Percentiles rank a stretch among this genome's conserved stretches.
Conservation (phyloP, 2,329 filamentous ascomycete species). For the Stagonosporopsis chrysanthemi region DNA sequence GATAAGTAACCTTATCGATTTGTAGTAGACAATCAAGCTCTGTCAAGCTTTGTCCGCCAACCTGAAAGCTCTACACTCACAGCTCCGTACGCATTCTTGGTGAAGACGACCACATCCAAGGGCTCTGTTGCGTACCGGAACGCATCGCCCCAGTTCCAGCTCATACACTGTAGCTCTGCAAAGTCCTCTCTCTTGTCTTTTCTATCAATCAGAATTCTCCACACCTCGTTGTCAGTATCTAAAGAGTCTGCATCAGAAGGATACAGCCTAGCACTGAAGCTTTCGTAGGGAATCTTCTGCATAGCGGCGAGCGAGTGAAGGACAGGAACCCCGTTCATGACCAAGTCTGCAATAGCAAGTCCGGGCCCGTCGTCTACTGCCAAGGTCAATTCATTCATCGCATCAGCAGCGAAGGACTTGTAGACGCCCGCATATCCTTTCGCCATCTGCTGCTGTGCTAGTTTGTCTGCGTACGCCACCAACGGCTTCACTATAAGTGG, state of each 20-base stretch:
- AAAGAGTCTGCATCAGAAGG: slow-evolving; percentile 32
- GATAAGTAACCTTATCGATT: background rate
- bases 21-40: slow-evolving; percentile 1
- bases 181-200: slow-evolving; percentile 16
- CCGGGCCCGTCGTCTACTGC: slow-evolving; percentile 34
- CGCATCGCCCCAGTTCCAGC: slow-evolving; percentile 31
- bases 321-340: slow-evolving; percentile 28
- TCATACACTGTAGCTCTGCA: slow-evolving; percentile 31
- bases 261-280: slow-evolving; percentile 33
- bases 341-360: slow-evolving; percentile 23
- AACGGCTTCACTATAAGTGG: slow-evolving; percentile 21
- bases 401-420: background rate
- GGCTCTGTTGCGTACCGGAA: slow-evolving; percentile 29
- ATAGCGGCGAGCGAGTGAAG: slow-evolving; percentile 23
- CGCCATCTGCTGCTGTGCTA: slow-evolving; percentile 27
- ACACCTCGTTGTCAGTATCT: slow-evolving; percentile 21
- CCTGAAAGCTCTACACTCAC: slow-evolving; percentile 25
- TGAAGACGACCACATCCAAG: slow-evolving; percentile 32
- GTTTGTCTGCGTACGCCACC: slow-evolving; percentile 31
- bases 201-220: slow-evolving; percentile 30
- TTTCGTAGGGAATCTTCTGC: slow-evolving; percentile 9
- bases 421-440: slow-evolving; percentile 35
- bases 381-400: slow-evolving; percentile 18
- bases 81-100: slow-evolving; percentile 6
- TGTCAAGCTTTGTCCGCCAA: slow-evolving; percentile 23